A percentile compares a stretch with the other conserved stretches of the same genome.
phyloP scores from a whole-genome alignment of 2,329 filamentous ascomycete species.

The Scopulariopsis brevicaulis region DNA sequence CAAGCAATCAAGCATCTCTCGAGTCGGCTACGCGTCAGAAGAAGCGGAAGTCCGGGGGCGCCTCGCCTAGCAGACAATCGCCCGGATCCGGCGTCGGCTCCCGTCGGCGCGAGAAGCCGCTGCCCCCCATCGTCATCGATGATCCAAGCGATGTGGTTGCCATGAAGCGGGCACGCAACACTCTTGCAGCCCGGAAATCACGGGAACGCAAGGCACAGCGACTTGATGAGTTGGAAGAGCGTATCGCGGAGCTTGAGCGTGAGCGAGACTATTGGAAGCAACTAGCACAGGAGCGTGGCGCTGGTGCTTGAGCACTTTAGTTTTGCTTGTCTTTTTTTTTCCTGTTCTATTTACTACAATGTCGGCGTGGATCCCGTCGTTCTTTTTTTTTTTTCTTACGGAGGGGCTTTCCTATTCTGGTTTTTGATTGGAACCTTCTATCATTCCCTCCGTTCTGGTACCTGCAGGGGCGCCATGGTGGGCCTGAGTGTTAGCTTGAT shows the following conservation, averaged over 20 bases:
- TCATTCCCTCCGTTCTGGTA: too few species aligned
- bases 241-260: constrained; percentile 57
- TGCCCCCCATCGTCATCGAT: constrained; percentile 66
- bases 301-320: constrained; percentile 8
- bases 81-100: constrained; percentile 58
- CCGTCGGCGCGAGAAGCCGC: constrained; percentile 68
- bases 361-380: too few species aligned
- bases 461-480: too few species aligned
- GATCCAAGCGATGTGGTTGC: constrained; percentile 66
- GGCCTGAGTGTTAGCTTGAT: too few species aligned
- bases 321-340: too few species aligned
- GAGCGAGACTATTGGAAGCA: constrained; percentile 57
- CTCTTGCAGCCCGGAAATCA: constrained; percentile 85
- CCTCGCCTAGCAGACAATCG: constrained; percentile 43
- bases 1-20: background rate
- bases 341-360: too few species aligned
- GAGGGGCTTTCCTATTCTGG: too few species aligned
- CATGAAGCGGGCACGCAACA: constrained; percentile 89
- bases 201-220: constrained; percentile 74
- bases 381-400: too few species aligned
- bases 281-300: constrained; percentile 32
- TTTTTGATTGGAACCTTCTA: too few species aligned
- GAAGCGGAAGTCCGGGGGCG: constrained; percentile 1
- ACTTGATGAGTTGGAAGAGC: constrained; percentile 61
- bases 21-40: background rate